Base-by-base conservation (phyloP, 495 filamentous ascomycete genomes). In the Talaromyces trachyspermus region DNA sequence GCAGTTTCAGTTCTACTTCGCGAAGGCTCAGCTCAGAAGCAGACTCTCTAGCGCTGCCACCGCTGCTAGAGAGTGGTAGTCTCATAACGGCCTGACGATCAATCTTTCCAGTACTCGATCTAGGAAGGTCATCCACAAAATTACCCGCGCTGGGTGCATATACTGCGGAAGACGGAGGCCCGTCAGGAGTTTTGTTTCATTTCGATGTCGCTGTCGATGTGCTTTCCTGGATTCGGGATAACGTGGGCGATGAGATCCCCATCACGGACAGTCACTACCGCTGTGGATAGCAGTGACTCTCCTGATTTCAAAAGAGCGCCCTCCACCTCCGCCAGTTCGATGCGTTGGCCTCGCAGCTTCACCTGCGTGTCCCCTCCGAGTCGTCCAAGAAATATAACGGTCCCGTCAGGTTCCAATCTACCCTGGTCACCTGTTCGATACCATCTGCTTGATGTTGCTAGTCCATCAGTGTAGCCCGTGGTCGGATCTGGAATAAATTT, bases 261-360 rank as follows among this genome's bases (percentile, higher is more conserved):
- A 1, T 19, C 47, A 17, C 60, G 54, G 5, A 60, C 18, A 1
- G 59, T 41, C 0, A 68, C 69, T 0, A 62, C 56, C 0, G 51
- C 69, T 9, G 63, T 49, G 0, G 10, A 5, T 2, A 73, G 6
- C 0, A 12, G 12, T 0, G 58, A 61, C 0, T 53, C 19, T 2
- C 60, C 38, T 0, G 54, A 38, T 3, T 49, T 6, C 4, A 74
- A 1, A 0, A 76, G 55, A 6, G 51, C 49, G 2, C 11, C 15
- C 49, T 72, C 70, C 3, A 77, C 51, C 5, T 76, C 72, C 4
- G 48, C 25, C 0, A 77, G 54, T 2, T 78, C 74, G 7, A 77
- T 64, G 1, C 74, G 68, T 3, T 70, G 17, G 0, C 75, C 75
- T 1, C 65, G 54, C 4, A 77, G 40, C 50, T 78, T 77, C 36